Evolutionary conservation across 768 basidiomycete genomes (phyloP).

Genomic region (Lepiota subincarnata): DNA sequence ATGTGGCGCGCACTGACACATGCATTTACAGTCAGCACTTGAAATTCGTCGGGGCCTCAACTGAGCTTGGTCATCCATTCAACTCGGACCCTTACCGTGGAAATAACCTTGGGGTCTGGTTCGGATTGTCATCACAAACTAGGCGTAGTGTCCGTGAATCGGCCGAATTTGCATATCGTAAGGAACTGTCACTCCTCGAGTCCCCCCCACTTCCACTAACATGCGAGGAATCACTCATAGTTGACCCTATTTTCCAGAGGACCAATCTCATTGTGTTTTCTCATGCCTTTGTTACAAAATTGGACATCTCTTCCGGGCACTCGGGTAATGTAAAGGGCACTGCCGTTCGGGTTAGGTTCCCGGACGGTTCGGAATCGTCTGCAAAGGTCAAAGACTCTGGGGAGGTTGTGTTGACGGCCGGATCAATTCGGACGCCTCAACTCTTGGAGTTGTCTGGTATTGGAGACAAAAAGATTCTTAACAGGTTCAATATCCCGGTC

Average conservation of each 20-base stretch:
- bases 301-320: constrained; percentile 15
- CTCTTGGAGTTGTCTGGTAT: constrained; percentile 60
- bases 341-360: constrained; percentile 13
- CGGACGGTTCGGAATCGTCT: constrained; percentile 1
- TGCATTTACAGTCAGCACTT: constrained; percentile 21
- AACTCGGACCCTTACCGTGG: constrained; percentile 46
- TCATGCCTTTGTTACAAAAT: constrained; percentile 9
- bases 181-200: not conserved
- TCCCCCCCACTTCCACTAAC: not conserved
- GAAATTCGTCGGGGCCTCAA: constrained; percentile 26
- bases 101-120: constrained; percentile 47
- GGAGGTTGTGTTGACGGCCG: constrained; percentile 47
- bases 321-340: constrained; percentile 5
- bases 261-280: constrained; percentile 11
- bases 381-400: constrained; percentile 13
- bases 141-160: constrained; percentile 36
- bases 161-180: constrained; percentile 29
- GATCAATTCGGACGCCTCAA: constrained; percentile 49
- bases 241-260: constrained; percentile 21
- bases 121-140: constrained; percentile 52
- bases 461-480: constrained; percentile 49
- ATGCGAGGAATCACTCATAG: constrained; percentile 11
- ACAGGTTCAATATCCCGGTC: constrained; percentile 39
- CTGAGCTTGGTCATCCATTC: constrained; percentile 28
- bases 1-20: not conserved